Conservation (phyloP, 2,329 filamentous ascomycete species). For the Botryotinia calthae region DNA sequence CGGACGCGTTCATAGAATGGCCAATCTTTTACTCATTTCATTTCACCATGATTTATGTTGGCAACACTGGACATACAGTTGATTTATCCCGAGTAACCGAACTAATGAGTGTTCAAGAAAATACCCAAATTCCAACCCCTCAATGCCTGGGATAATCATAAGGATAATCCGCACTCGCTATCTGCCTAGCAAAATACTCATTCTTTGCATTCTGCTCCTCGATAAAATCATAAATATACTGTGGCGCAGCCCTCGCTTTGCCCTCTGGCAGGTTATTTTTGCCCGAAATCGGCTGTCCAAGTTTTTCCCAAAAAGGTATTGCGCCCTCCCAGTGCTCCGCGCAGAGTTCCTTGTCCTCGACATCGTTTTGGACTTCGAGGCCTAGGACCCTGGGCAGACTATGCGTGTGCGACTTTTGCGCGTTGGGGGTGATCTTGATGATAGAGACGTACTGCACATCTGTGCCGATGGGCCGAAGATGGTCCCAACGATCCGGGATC, state of each 20-base stretch:
- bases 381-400: background rate
- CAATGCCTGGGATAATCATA: background rate
- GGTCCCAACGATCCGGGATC: background rate
- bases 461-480: background rate
- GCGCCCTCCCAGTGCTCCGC: background rate
- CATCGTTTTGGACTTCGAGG: background rate
- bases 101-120: background rate
- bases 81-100: background rate
- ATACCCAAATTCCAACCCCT: background rate
- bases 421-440: background rate
- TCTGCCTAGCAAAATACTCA: background rate
- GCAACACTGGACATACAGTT: background rate
- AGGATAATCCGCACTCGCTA: background rate
- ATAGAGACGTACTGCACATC: background rate
- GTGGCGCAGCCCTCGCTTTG: background rate
- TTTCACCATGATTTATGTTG: background rate
- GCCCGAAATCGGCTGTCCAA: background rate
- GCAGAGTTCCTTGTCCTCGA: background rate
- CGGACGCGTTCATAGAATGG: too few species aligned
- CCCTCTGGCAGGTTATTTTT: background rate
- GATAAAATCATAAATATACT: background rate
- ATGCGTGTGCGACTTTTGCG: background rate
- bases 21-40: accelerated
- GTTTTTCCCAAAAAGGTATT: background rate
- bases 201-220: background rate